These are phyloP conservation scores for Aspergillus novofumigatus DNA, from an alignment of 2,329 filamentous ascomycete species.

Conservation along the genomic window DNA sequence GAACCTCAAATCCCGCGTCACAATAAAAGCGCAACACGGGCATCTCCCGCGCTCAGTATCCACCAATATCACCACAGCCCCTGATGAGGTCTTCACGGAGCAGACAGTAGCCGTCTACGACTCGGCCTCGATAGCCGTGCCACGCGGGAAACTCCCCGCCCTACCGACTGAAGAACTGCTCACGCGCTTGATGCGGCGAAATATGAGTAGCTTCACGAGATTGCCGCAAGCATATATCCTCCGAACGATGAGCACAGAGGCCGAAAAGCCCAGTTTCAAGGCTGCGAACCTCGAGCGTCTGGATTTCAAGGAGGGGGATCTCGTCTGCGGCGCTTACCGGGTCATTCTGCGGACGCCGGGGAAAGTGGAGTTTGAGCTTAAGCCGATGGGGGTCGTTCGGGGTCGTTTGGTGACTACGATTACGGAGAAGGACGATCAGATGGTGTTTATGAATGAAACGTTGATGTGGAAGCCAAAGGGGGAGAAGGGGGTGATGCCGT, in stretches of 20 bases:
- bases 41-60: constrained; percentile 12
- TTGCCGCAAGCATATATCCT: constrained; percentile 31
- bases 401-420: constrained; percentile 25
- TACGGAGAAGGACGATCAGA: constrained; percentile 10
- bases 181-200: constrained; percentile 28
- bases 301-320: constrained; percentile 27
- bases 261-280: constrained; percentile 22
- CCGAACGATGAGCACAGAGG: constrained; percentile 13
- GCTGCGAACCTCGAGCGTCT: constrained; percentile 21
- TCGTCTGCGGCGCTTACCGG: constrained; percentile 31
- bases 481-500: constrained; percentile 19
- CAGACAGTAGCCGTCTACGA: constrained; percentile 23
- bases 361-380: constrained; percentile 32
- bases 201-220: constrained; percentile 29
- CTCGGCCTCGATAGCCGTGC: constrained; percentile 16
- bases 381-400: constrained; percentile 9
- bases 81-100: constrained; percentile 14
- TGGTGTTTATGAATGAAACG: constrained; percentile 27
- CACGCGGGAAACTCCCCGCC: constrained; percentile 16
- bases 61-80: constrained; percentile 21
- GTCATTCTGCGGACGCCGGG: constrained; percentile 21
- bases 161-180: constrained; percentile 18
- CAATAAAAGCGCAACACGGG: constrained; percentile 16
- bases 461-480: constrained; percentile 27
- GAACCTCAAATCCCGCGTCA: constrained; percentile 19